These are phyloP conservation scores for Fusarium sp. DNA, from an alignment of 2,329 filamentous ascomycete genomes.

Conservation along the genomic window DNA sequence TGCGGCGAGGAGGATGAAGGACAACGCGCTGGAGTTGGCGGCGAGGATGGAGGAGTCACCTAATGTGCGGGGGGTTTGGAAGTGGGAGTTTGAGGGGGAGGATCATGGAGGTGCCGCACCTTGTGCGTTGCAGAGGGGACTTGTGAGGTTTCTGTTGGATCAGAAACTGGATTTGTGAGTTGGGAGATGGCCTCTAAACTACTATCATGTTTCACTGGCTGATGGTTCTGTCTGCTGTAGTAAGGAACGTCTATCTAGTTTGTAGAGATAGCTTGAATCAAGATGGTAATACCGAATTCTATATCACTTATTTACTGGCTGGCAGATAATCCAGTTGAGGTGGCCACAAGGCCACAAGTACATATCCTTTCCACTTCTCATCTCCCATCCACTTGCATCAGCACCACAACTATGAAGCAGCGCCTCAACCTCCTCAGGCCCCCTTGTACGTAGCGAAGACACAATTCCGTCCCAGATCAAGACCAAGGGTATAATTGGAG, in stretches of 20 bases:
- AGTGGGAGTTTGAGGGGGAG: conserved; percentile 44
- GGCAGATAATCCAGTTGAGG: neutral
- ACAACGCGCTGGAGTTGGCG: conserved; percentile 39
- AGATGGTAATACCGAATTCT: neutral
- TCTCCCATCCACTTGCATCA: neutral
- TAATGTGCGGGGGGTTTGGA: conserved; percentile 33
- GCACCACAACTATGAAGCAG: neutral
- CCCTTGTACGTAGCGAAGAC: neutral
- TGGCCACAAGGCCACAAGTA: neutral
- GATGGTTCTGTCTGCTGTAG: neutral
- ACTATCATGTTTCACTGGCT: neutral
- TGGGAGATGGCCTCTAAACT: neutral
- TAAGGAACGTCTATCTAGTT: too few relatives aligned
- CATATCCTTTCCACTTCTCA: neutral
- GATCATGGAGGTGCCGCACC: conserved; percentile 42
- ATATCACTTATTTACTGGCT: neutral
- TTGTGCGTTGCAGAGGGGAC: conserved; percentile 35
- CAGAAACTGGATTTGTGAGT: neutral
- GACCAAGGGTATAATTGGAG: neutral
- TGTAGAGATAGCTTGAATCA: neutral
- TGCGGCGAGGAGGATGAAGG: conserved; percentile 35
- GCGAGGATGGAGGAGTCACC: conserved; percentile 31
- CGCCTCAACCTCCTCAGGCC: neutral
- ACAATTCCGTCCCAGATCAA: neutral
- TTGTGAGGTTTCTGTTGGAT: conserved; percentile 35